A percentile compares a stretch with the other conserved stretches of the same genome.
These are phyloP conservation scores for Ophiostoma sp. DNA, from an alignment of 2,329 filamentous ascomycete genomes.

Conservation along the genomic window DNA sequence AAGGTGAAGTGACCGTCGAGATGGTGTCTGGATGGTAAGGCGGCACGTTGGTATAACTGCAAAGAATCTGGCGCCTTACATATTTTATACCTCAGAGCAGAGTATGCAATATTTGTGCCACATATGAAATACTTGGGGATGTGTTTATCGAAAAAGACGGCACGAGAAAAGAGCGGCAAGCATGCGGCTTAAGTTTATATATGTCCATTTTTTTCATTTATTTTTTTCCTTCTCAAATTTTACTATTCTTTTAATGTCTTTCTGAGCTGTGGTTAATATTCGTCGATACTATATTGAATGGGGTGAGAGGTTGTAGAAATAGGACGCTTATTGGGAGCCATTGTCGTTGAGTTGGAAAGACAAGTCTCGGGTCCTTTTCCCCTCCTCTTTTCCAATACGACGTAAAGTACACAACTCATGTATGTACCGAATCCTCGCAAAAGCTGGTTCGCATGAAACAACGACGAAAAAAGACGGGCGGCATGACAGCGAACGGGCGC, in stretches of 20 bases:
- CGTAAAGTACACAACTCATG: neutral
- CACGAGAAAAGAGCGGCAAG: neutral
- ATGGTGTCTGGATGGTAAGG: neutral
- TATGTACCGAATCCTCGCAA: neutral
- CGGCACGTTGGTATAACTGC: neutral
- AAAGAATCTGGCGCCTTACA: neutral
- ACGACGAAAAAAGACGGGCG: neutral
- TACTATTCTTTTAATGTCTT: neutral
- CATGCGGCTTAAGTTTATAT: too few relatives aligned
- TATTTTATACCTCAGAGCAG: neutral
- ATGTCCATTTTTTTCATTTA: too few relatives aligned
- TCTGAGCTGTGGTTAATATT: too few relatives aligned
- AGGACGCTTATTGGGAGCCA: neutral
- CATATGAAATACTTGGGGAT: neutral
- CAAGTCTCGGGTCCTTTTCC: neutral
- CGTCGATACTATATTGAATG: too few relatives aligned
- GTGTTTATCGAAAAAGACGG: neutral
- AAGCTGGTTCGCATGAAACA: conserved; percentile 5
- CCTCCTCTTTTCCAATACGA: neutral
- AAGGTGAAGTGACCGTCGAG: neutral
- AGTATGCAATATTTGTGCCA: neutral
- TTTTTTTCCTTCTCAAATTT: too few relatives aligned
- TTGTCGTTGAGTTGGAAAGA: neutral
- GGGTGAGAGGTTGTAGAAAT: neutral
- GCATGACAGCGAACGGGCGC: neutral